Conservation (phyloP, 371 early-diverging fungal genomes). For the Rhizopus microsporus region DNA sequence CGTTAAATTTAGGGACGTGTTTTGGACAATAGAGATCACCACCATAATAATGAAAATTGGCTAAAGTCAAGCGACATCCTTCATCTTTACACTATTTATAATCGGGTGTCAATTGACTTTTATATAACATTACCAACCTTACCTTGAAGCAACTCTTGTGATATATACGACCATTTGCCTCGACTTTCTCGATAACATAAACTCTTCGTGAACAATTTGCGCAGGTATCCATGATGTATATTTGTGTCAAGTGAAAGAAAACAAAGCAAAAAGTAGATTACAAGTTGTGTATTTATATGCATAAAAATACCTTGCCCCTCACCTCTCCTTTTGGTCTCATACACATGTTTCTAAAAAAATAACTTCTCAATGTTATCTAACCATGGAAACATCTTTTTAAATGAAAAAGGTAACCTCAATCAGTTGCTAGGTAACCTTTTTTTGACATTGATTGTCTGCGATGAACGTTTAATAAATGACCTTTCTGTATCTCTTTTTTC, state of each 20-base stretch:
- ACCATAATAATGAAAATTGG: slow-evolving; percentile 37
- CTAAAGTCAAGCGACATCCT: slow-evolving; percentile 41
- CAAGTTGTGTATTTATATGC: slow-evolving; percentile 1
- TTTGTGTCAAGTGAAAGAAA: slow-evolving; percentile 6
- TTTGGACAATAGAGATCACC: slow-evolving; percentile 40
- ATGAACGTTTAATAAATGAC: too few relatives aligned
- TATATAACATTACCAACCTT: background rate
- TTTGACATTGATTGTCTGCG: too few relatives aligned
- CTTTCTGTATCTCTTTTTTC: too few relatives aligned
- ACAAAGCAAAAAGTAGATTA: background rate
- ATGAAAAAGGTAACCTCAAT: too few relatives aligned
- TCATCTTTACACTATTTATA: slow-evolving; percentile 2
- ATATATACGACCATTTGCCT: slow-evolving; percentile 58
- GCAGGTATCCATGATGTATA: slow-evolving; percentile 34
- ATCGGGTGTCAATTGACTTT: background rate
- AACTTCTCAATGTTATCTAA: too few relatives aligned
- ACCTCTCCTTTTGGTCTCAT: too few relatives aligned
- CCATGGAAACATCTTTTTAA: too few relatives aligned
- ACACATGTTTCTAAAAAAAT: too few relatives aligned
- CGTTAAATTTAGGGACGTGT: slow-evolving; percentile 46
- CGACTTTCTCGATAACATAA: slow-evolving; percentile 64
- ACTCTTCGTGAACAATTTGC: slow-evolving; percentile 58
- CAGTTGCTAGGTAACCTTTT: too few relatives aligned
- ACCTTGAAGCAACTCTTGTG: slow-evolving; percentile 62
- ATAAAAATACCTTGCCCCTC: too few relatives aligned